These are phyloP conservation scores for Saitozyma podzolica DNA, from an alignment of 768 basidiomycete genomes.

Conservation along the genomic window DNA sequence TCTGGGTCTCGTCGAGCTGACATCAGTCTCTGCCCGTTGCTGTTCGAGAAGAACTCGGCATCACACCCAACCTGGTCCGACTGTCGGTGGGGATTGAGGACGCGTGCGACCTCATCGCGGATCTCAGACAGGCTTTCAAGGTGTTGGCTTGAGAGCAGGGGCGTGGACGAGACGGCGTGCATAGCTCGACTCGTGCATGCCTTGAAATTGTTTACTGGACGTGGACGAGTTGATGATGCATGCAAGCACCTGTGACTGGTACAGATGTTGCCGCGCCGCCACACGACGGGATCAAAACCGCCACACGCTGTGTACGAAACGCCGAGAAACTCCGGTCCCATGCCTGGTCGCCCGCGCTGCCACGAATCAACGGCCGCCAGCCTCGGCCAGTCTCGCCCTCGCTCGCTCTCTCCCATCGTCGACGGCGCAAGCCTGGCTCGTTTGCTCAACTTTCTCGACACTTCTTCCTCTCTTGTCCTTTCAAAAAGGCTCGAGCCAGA, in stretches of 20 bases:
- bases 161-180: neutral
- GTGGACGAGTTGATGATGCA: neutral
- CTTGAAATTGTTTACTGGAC: neutral
- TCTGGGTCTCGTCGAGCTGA: neutral
- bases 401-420: neutral
- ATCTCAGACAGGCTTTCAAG: conserved; percentile 68
- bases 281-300: too few species aligned
- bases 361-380: too few species aligned
- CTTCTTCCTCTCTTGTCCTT: too few species aligned
- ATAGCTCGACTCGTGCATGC: neutral
- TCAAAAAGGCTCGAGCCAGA: too few species aligned
- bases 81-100: conserved; percentile 90
- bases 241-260: conserved; percentile 1
- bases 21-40: conserved; percentile 38
- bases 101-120: conserved; percentile 71
- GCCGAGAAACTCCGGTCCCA: conserved; percentile 40
- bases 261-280: too few species aligned
- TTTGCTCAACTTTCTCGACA: too few species aligned
- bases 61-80: conserved; percentile 60
- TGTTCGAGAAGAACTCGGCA: conserved; percentile 35
- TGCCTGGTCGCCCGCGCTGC: neutral
- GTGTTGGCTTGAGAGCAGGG: conserved; percentile 44
- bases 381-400: too few species aligned
- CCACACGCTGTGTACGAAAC: conserved; percentile 7
- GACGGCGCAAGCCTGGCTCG: too few species aligned